Evolutionary conservation across 352 stramenopile species (phyloP), one percentile per base, ranked within the genome.

Genomic region (Phytophthora agathidicida): DNA sequence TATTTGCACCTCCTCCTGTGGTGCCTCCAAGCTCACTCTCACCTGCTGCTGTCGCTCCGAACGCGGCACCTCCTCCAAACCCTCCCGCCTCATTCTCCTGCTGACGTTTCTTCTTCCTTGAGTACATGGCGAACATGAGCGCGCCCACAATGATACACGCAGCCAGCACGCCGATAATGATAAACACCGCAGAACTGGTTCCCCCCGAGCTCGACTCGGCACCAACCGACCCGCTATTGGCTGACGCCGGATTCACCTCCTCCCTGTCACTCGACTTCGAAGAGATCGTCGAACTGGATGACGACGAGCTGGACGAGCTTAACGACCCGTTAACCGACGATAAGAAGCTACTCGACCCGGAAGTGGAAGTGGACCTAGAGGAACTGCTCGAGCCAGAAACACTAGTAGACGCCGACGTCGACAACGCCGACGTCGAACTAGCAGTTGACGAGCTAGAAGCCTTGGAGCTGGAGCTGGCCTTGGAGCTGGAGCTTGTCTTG

Each of bases 71-170:
- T 44, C 67, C 73, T 20, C 73, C 76, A 31, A 90, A 89, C 28
- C 64, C 68, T 22, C 68, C 63, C n/a, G 45, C 68, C 26, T 84
- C 65, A 2, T 68, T 77, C 16, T 76, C 65, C 31, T 89, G 80
- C 37, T 88, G 68, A 49, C 88, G 60, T 23, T 78, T 85, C 68
- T 84, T 90, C 72, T 84, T 90, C 28, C 80, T 68, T 32, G 84
- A 83, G 67, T 89, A 82, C 45, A 91, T 68, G 32, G 83, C 82
- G 48, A 95, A 93, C 27, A 85, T 59, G 39, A 92, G 67, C 4
- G 80, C 83, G 14, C 66, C 79, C 3, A 93, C 53, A 31, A 95
- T 66, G 36, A 93, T 77, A 33, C 78, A 67, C 20, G 74, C 81
- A 9, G 75, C 79, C 44, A 93, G 48, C 8, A 91, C 52, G 27